Evolutionary conservation across 2,329 filamentous ascomycete genomes (phyloP).

Genomic region (Reticulascus tulasneorum): DNA sequence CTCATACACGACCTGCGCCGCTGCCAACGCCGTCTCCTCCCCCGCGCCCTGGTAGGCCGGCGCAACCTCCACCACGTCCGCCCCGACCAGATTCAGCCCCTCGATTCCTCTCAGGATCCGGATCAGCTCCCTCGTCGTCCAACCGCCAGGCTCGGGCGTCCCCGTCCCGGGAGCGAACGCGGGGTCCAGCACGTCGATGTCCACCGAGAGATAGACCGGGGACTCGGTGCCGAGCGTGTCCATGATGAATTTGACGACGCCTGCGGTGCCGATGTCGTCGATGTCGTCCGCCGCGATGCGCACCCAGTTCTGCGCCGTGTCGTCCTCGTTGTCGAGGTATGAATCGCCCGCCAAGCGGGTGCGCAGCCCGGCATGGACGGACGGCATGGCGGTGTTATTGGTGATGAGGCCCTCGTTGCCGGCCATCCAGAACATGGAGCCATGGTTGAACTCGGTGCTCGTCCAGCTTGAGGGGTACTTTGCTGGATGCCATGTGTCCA

Average conservation of each 20-base stretch:
- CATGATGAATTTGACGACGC: conserved; percentile 69
- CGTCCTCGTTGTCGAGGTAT: conserved; percentile 66
- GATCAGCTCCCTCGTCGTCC: conserved; percentile 86
- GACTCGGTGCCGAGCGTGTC: conserved; percentile 66
- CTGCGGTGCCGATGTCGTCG: conserved; percentile 71
- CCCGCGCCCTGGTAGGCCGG: conserved; percentile 78
- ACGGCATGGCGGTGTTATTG: conserved; percentile 64
- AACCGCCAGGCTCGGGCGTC: conserved; percentile 85
- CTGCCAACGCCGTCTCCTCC: conserved; percentile 79
- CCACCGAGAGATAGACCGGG: conserved; percentile 71
- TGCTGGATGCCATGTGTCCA: conserved; percentile 81
- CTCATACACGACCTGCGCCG: conserved; percentile 80
- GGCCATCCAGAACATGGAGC: conserved; percentile 89
- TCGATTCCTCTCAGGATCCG: conserved; percentile 79
- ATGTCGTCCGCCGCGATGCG: conserved; percentile 83
- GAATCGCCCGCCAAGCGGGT: conserved; percentile 67
- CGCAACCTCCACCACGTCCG: conserved; percentile 85
- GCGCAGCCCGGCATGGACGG: conserved; percentile 78
- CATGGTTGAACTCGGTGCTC: conserved; percentile 74
- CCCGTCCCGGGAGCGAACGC: conserved; percentile 66
- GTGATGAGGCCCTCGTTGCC: conserved; percentile 74
- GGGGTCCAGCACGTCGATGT: conserved; percentile 33
- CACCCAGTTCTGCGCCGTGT: conserved; percentile 72
- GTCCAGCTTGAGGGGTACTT: conserved; percentile 77
- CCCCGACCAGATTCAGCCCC: conserved; percentile 78